Conservation (phyloP, 2,329 filamentous ascomycete genomes). For the Colletotrichum coccodes region DNA sequence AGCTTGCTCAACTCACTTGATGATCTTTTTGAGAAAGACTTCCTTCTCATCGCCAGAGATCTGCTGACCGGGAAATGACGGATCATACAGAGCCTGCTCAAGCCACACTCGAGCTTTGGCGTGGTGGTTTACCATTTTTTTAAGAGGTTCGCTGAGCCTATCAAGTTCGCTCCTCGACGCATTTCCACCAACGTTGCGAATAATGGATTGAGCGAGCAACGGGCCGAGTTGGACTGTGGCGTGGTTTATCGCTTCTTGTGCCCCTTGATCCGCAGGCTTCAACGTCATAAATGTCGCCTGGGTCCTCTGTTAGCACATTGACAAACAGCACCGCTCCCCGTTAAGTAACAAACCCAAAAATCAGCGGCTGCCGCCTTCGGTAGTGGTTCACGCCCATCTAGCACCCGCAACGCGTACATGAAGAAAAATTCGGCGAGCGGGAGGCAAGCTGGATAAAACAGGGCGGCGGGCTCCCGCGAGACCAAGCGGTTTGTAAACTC, state of each 20-base stretch:
- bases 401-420: conserved; percentile 75
- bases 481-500: conserved; percentile 76
- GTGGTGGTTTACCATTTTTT: conserved; percentile 71
- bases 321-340: too few species aligned
- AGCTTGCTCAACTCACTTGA: conserved; percentile 58
- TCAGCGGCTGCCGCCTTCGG: conserved; percentile 79
- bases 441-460: conserved; percentile 67
- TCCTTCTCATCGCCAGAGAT: conserved; percentile 69
- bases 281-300: conserved; percentile 64
- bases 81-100: conserved; percentile 65
- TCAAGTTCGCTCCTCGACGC: conserved; percentile 79
- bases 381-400: conserved; percentile 77
- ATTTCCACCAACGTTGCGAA: conserved; percentile 74
- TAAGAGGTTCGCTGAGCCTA: conserved; percentile 75
- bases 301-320: conserved; percentile 4
- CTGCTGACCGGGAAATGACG: conserved; percentile 68
- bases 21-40: conserved; percentile 73
- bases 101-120: conserved; percentile 70
- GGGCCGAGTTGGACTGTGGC: conserved; percentile 71
- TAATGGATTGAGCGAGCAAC: conserved; percentile 65
- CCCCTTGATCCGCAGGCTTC: conserved; percentile 52
- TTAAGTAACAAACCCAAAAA: conserved; percentile 72
- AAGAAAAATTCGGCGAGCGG: conserved; percentile 74
- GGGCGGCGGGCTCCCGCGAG: conserved; percentile 66
- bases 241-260: conserved; percentile 55